These are phyloP conservation scores for Pythium catenulatum DNA, from an alignment of 352 stramenopile genomes.

Conservation along the genomic window DNA sequence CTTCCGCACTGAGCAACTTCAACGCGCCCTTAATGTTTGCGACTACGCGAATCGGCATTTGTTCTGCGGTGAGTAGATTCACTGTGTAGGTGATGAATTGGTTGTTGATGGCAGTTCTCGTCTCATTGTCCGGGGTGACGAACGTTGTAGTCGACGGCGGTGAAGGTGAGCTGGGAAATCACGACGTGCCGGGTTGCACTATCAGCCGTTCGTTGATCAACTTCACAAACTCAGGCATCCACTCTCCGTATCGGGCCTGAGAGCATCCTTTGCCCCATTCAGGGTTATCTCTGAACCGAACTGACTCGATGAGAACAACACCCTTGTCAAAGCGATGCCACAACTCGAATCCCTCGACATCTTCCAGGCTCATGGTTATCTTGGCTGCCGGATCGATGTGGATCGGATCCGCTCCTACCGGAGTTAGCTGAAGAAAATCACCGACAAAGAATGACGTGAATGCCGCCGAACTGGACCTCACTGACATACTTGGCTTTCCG, in stretches of 20 bases:
- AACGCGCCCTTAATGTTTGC: conserved; percentile 28
- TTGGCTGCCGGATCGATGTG: background rate
- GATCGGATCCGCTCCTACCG: background rate
- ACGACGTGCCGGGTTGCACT: no score
- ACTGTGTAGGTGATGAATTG: background rate
- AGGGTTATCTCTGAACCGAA: conserved; percentile 52
- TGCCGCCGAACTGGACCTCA: background rate
- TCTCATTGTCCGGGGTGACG: conserved; percentile 6
- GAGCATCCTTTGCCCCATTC: conserved; percentile 59
- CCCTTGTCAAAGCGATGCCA: conserved; percentile 39
- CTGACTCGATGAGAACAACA: conserved; percentile 32
- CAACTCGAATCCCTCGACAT: conserved; percentile 2
- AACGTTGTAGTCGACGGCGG: no score
- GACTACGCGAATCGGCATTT: background rate
- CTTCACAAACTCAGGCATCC: no score
- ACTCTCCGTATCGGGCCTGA: conserved; percentile 31
- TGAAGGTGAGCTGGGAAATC: no score
- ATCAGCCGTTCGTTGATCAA: no score
- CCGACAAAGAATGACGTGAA: conserved; percentile 9
- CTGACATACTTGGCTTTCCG: conserved; percentile 5
- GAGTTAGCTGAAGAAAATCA: conserved; percentile 10
- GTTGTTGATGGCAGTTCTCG: conserved; percentile 4
- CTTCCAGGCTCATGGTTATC: no score
- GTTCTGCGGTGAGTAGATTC: background rate
- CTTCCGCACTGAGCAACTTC: background rate